phyloP scores from a whole-genome alignment of 768 basidiomycete species.

The Termitomyces sp. region DNA sequence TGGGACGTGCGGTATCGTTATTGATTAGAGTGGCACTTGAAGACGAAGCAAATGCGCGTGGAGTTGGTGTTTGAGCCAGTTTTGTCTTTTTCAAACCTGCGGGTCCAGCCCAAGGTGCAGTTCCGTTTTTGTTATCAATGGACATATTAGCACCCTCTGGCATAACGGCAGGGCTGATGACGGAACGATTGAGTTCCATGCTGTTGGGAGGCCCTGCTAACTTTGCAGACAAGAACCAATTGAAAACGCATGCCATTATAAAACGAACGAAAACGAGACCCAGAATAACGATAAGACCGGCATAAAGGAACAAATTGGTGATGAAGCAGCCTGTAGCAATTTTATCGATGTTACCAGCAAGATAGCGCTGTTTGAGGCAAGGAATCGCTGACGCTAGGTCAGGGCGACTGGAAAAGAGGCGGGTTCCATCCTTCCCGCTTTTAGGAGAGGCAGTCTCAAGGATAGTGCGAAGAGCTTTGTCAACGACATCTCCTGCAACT shows the following conservation, averaged over 20 bases:
- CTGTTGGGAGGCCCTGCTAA: slow-evolving; percentile 74
- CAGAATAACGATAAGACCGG: slow-evolving; percentile 87
- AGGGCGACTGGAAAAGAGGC: slow-evolving; percentile 70
- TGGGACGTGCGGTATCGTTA: slow-evolving; percentile 44
- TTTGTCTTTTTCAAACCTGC: slow-evolving; percentile 48
- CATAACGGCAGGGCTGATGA: slow-evolving; percentile 92
- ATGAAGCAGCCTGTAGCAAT: slow-evolving; percentile 94
- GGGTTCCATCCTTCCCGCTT: slow-evolving; percentile 86
- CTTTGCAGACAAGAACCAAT: slow-evolving; percentile 86
- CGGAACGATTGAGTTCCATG: slow-evolving; percentile 70
- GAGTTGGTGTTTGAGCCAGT: slow-evolving; percentile 34
- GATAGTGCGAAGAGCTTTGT: slow-evolving; percentile 74
- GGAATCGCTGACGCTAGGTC: slow-evolving; percentile 63
- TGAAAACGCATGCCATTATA: slow-evolving; percentile 93
- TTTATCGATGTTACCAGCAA: slow-evolving; percentile 95
- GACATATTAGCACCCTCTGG: slow-evolving; percentile 94
- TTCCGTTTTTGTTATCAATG: slow-evolving; percentile 86
- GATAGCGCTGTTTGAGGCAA: slow-evolving; percentile 82
- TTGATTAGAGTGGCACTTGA: slow-evolving; percentile 55
- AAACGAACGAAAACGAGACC: slow-evolving; percentile 89
- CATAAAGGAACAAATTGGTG: slow-evolving; percentile 82
- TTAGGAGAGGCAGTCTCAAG: slow-evolving; percentile 39
- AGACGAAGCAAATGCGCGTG: slow-evolving; percentile 41
- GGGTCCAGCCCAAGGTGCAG: slow-evolving; percentile 86
- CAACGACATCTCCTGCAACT: slow-evolving; percentile 71